Evolutionary conservation across 208 protist species (phyloP).

Genomic region (Wallacemonas sp.): DNA sequence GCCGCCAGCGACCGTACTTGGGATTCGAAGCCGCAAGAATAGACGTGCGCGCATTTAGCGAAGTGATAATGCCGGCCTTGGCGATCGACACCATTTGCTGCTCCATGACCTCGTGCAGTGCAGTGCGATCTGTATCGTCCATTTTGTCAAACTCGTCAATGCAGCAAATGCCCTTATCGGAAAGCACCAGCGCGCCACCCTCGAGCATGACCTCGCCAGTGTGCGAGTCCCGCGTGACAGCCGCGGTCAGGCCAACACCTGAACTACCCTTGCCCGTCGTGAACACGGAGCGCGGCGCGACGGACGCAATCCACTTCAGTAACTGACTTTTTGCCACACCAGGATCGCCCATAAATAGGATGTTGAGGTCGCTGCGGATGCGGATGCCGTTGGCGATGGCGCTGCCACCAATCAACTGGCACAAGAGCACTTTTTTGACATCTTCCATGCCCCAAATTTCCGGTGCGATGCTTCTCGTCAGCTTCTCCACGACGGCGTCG

Average conservation of each 20-base stretch:
- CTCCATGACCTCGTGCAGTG: slow-evolving; percentile 99
- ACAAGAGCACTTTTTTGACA: slow-evolving; percentile 98
- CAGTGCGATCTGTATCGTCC: slow-evolving; percentile 95
- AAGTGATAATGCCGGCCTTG: slow-evolving; percentile 99
- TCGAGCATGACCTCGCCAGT: slow-evolving; percentile 96
- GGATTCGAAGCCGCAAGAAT: slow-evolving; percentile 99
- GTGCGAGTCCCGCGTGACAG: slow-evolving; percentile 96
- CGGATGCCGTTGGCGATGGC: slow-evolving; percentile 95
- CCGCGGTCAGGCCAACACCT: slow-evolving; percentile 99
- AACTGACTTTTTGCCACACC: slow-evolving; percentile 99
- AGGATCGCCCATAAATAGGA: slow-evolving; percentile 99
- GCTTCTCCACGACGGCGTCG: slow-evolving; percentile 95
- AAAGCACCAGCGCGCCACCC: slow-evolving; percentile 96
- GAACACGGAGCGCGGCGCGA: slow-evolving; percentile 97
- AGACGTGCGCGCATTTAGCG: slow-evolving; percentile 97
- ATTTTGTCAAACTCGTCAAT: slow-evolving; percentile 99
- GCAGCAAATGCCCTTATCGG: slow-evolving; percentile 99
- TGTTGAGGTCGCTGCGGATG: slow-evolving; percentile 98
- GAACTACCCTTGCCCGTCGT: slow-evolving; percentile 98
- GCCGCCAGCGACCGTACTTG: slow-evolving; percentile 96
- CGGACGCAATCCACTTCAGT: slow-evolving; percentile 97
- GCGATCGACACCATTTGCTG: slow-evolving; percentile 99
- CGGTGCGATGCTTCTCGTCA: slow-evolving; percentile 95
- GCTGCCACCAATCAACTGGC: slow-evolving; percentile 98
- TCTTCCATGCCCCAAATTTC: slow-evolving; percentile 98